Evolutionary conservation across 1,139 yeast species (phyloP).

Genomic region (Pichia sp.): DNA sequence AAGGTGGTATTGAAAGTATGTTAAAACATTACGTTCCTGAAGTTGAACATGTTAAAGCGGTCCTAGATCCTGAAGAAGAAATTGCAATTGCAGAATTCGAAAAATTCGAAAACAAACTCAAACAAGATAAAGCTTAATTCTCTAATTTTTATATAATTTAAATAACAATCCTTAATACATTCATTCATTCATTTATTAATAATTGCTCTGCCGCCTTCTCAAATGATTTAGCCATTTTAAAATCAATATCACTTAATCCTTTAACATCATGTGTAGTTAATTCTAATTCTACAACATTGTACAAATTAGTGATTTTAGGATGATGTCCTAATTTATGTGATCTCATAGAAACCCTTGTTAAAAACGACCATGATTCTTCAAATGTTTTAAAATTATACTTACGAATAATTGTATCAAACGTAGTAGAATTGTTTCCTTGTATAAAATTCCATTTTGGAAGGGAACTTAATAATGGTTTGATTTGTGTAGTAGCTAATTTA

Average conservation of each 20-base stretch:
- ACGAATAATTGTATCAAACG: slow-evolving; percentile 24
- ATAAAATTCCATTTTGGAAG: slow-evolving; percentile 14
- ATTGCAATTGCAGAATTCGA: slow-evolving; percentile 65
- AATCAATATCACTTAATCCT: slow-evolving; percentile 52
- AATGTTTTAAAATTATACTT: slow-evolving; percentile 44
- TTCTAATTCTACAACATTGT: slow-evolving; percentile 51
- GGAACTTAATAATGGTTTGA: slow-evolving; percentile 4
- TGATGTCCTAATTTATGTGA: slow-evolving; percentile 66
- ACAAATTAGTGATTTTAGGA: slow-evolving; percentile 60
- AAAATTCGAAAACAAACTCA: slow-evolving; percentile 36
- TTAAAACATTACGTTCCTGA: slow-evolving; percentile 80
- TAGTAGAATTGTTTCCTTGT: not conserved
- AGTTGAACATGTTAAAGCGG: slow-evolving; percentile 68
- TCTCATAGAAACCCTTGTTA: slow-evolving; percentile 54
- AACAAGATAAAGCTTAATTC: slow-evolving; percentile 7
- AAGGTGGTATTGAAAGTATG: slow-evolving; percentile 80
- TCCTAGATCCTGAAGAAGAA: slow-evolving; percentile 54
- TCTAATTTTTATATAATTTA: not conserved
- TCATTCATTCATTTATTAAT: not conserved
- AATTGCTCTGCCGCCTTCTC: slow-evolving; percentile 33
- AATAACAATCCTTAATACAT: too few species aligned
- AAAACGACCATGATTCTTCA: slow-evolving; percentile 61
- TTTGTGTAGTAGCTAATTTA: too few species aligned
- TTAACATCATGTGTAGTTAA: slow-evolving; percentile 66
- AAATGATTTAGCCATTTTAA: slow-evolving; percentile 51